These are phyloP conservation scores for Cladosporium sp. DNA, from an alignment of 2,329 filamentous ascomycete genomes.

Conservation along the genomic window DNA sequence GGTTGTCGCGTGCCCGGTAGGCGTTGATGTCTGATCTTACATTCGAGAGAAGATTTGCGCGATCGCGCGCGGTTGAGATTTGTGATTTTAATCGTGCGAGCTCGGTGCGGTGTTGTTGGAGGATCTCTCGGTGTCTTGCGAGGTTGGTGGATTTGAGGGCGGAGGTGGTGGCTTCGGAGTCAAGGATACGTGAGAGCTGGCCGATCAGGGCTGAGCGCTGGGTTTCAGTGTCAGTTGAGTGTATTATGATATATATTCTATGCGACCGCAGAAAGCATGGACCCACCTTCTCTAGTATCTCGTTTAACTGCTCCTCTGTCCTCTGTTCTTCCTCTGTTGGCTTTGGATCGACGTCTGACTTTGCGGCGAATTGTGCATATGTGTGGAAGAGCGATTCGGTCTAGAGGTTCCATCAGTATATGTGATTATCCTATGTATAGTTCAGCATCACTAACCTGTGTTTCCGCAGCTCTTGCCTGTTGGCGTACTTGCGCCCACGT, in stretches of 20 bases:
- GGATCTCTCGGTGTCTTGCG: conserved; percentile 82
- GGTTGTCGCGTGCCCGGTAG: conserved; percentile 68
- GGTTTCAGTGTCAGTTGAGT: conserved; percentile 14
- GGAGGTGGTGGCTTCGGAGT: conserved; percentile 87
- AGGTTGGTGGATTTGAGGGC: conserved; percentile 98
- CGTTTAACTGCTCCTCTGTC: conserved; percentile 76
- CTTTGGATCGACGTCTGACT: conserved; percentile 73
- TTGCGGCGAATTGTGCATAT: conserved; percentile 86
- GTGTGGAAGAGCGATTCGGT: conserved; percentile 78
- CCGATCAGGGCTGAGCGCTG: conserved; percentile 77
- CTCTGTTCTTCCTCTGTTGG: conserved; percentile 79
- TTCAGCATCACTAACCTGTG: conserved; percentile 60
- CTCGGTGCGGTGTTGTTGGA: conserved; percentile 81
- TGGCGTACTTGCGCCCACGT: conserved; percentile 92
- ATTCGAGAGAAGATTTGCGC: conserved; percentile 83
- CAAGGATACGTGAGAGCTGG: conserved; percentile 82
- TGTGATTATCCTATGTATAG: conserved; percentile 11
- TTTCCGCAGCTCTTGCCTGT: conserved; percentile 82
- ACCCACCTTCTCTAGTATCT: conserved; percentile 73
- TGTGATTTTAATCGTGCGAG: conserved; percentile 68
- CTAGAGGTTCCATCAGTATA: conserved; percentile 43
- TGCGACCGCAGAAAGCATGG: neutral
- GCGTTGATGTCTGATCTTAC: conserved; percentile 89
- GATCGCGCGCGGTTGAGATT: conserved; percentile 74
- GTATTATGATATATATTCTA: neutral